Base-by-base conservation (phyloP, 73 alveolate species). In the Effrenium voratum region DNA sequence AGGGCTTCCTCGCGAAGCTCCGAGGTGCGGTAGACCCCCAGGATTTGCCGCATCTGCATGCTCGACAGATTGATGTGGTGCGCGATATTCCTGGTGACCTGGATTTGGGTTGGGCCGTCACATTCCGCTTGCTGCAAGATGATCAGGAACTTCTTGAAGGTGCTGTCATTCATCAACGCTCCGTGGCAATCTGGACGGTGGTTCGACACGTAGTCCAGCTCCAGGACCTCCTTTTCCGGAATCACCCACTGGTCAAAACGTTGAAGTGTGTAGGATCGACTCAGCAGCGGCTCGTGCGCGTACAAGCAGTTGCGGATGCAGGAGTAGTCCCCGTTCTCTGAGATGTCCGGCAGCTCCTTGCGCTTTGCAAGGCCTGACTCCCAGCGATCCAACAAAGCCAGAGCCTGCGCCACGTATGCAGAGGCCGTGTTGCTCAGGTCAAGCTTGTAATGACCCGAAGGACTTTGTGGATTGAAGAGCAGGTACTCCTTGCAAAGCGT, bases 81-180 rank as follows among this genome's bases (percentile, higher is more conserved):
- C 1, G 97, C 92, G 52, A 82, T 13, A 45, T 82, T 82, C 49
- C 92, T 72, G 0, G 92, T 82, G 15, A 76, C 97, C 88, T 90
- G 66, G 97, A 90, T 90, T n/a, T 90, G 97, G 44, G 97, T 90
- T 1, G 97, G 44, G 73, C 97, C 97, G 36, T 90, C 97, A 36
- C 97, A 90, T 44, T 90, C 88, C 24, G 97, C 97, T 47, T 90
- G 97, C 88, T 90, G 97, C 57, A 90, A 87, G 57, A 90, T 90
- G 59, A 44, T 90, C 77, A 90, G 55, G 97, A 90, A 90, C 22
- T 40, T 12, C 57, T 46, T 70, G 97, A 90, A 90, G 19, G 97
- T 12, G 16, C 76, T 87, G 22, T 44, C 88, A 32, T 50, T 34
- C 87, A 90, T 60, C 41, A 44, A 86, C 15, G 63, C 55, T 13